Evolutionary conservation across 169 alveolate species (phyloP), one percentile per base, ranked within the genome.

Genomic region (Eimeria zaria): DNA sequence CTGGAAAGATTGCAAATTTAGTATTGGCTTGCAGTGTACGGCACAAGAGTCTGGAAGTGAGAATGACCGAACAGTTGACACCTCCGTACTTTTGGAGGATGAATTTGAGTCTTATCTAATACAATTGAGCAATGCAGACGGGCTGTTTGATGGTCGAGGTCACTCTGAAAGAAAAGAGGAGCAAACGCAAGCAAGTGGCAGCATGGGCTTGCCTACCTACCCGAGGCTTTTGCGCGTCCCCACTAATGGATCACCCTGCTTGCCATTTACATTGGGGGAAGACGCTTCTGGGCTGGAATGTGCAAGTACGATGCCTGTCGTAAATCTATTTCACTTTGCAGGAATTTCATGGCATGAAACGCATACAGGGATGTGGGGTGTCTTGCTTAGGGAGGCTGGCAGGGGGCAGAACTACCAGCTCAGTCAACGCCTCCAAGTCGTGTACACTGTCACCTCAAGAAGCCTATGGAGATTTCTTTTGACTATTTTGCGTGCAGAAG

Each of bases 161-260:
- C 58, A 24, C 55, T 11, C 39, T 33, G 18, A 36, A 30, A 30
- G 5, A 39, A 46, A 39, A 22, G 36, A 24, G 91, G 74, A 53
- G 39, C 78, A 84, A 41, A 55, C 24, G 69, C 60, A 84, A 24
- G 33, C 74, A 27, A 60, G 58, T 18, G 91, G 74, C 20, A 60
- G 71, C 71, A 36, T 55, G 27, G 69, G 44, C 81, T 24, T 64
- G 64, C 94, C 64, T 11, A 60, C 60, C 83, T 62, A 4, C 83
- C 58, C 94, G 7, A 55, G 64, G 33, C 94, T 87, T 69, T 33
- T 87, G 94, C 94, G 83, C 6, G 83, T 87, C 71, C 94, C 94
- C 83, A 87, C 94, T 27, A 60, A 60, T 64, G 83, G 94, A 60
- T 55, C 83, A 1, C 62, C 81, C 24, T 55, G 94, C 60, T 27